Percentiles rank a stretch among this genome's conserved stretches.
phyloP scores from a whole-genome alignment of 1,284 basidiomycete species.

The Kwoniella shivajii region DNA sequence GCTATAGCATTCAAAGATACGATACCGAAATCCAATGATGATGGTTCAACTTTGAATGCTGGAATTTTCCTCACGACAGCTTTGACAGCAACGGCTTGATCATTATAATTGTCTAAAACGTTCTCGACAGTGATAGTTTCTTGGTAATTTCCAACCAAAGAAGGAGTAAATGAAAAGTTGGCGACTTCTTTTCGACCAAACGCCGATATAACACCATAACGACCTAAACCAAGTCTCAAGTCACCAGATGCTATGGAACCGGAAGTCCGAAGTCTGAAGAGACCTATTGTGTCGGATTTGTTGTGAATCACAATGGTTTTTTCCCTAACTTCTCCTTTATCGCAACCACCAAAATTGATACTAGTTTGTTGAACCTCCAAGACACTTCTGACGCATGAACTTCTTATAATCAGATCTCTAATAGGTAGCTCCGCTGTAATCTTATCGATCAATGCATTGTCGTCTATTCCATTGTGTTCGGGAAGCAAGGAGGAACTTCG shows the following conservation, averaged over 20 bases:
- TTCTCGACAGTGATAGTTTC: constrained; percentile 58
- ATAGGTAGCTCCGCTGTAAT: constrained; percentile 55
- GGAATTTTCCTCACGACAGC: constrained; percentile 57
- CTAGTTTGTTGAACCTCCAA: constrained; percentile 58
- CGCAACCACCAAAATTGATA: constrained; percentile 60
- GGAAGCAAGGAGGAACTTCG: constrained; percentile 6
- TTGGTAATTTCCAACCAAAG: constrained; percentile 56
- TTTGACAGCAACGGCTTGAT: constrained; percentile 57
- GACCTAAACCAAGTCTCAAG: constrained; percentile 57
- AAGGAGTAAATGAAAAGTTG: constrained; percentile 54
- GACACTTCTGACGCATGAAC: constrained; percentile 55
- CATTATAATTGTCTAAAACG: constrained; percentile 56
- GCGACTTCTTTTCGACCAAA: constrained; percentile 58
- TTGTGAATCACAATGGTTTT: constrained; percentile 58
- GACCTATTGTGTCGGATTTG: constrained; percentile 56
- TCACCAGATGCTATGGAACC: constrained; percentile 59
- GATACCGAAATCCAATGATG: constrained; percentile 49
- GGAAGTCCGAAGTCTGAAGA: constrained; percentile 58
- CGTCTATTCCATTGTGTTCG: neutral
- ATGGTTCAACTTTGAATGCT: constrained; percentile 55
- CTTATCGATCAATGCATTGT: constrained; percentile 1
- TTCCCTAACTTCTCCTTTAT: constrained; percentile 57
- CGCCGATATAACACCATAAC: constrained; percentile 58
- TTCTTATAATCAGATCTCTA: constrained; percentile 57
- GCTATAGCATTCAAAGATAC: constrained; percentile 10